Base-by-base conservation (phyloP, 1,139 yeast species). In the Pichia inconspicua region DNA sequence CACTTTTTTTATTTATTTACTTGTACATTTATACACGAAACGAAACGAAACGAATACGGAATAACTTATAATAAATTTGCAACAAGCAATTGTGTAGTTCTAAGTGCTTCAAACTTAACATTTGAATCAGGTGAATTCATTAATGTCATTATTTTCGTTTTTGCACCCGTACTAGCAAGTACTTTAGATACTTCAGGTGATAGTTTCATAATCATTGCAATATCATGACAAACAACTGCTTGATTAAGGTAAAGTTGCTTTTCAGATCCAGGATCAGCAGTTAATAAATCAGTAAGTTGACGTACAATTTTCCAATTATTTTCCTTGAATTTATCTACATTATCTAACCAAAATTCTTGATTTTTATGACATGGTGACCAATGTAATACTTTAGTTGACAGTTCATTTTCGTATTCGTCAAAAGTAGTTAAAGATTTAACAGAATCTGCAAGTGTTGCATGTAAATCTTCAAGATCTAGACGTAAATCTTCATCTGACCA, bases 321-420 rank as follows among this genome's bases (percentile, higher is more conserved):
- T 45, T 83, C 87, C 66, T 84, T 86, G 71, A 94, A 92, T 58
- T 78, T 75, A 43, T 70, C 73, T 31, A 84, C 74, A 64, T 94
- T 88, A 56, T 88, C 94, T 54, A 81, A 74, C 96, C 98, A 92
- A 65, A 92, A 92, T 48, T 86, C 88, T 47, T 78, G 80, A 43
- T 88, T 84, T 58, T 81, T 79, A 68, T 92, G 98, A 25, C 96
- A 89, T 48, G 98, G 98, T 2, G 96, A 80, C 95, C 96, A 92
- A 54, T 80, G 77, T 61, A 92, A 76, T 54, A 80, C 75, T 59
- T 83, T 80, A 50, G 92, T 81, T 53, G 81, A 84, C 52, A 92
- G 73, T 68, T 92, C 98, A 45, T 89, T 81, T 59, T 79, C 73
- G 66, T 90, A 92, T 66, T 90, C 97, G 61, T 92, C 98, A 64